phyloP scores from a whole-genome alignment of 2,329 filamentous ascomycete species.

The Pyrenochaeta sp. region DNA sequence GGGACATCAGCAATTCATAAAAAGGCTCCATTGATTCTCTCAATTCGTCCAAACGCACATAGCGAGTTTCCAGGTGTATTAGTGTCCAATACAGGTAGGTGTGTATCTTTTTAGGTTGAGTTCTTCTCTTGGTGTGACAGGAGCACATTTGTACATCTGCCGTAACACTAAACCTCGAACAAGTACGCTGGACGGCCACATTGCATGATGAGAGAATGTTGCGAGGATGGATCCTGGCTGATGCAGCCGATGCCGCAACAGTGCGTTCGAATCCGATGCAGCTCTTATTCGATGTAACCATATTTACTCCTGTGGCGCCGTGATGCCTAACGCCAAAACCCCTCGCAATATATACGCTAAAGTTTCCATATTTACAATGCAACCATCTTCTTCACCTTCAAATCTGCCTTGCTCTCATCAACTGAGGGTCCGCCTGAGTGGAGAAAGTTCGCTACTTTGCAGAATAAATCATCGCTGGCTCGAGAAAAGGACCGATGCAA shows the following conservation, averaged over 20 bases:
- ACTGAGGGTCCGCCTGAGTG: not conserved
- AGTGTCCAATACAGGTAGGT: not conserved
- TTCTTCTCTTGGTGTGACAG: no score
- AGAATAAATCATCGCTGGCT: not conserved
- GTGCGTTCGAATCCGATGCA: not conserved
- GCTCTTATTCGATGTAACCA: not conserved
- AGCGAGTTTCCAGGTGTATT: not conserved
- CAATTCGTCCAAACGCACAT: no score
- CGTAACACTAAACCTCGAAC: not conserved
- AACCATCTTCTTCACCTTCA: not conserved
- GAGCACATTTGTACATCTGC: not conserved
- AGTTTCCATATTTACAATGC: not conserved
- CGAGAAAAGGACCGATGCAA: not conserved
- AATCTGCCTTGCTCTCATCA: not conserved
- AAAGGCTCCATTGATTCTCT: no score
- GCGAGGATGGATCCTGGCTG: not conserved
- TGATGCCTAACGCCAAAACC: conserved; percentile 9
- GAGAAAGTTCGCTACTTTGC: not conserved
- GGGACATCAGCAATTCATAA: no score
- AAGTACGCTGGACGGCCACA: not conserved
- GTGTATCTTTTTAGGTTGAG: no score
- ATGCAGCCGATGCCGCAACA: conserved; percentile 6
- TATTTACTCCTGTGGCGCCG: conserved; percentile 9
- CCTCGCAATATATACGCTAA: conserved; percentile 3
- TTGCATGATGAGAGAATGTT: not conserved